Evolutionary conservation across 768 basidiomycete genomes (phyloP).

Genomic region (Suillus bovinus): DNA sequence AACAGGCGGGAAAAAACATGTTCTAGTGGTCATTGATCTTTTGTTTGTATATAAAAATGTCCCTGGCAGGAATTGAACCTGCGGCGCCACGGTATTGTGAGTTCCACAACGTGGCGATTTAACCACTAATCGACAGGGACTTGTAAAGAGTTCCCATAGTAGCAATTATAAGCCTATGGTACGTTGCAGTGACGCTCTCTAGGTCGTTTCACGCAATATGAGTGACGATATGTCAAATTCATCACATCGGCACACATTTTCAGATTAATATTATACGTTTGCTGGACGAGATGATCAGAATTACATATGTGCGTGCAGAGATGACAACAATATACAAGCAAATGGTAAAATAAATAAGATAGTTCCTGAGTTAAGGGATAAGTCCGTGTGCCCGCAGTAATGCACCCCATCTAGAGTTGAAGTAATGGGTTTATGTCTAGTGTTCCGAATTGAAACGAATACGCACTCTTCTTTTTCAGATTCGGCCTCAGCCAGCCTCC

Average conservation of each 20-base stretch:
- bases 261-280: neutral
- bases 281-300: neutral
- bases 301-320: neutral
- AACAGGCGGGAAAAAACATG: neutral
- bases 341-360: slow-evolving; percentile 5
- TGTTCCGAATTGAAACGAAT: slow-evolving; percentile 3
- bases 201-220: neutral
- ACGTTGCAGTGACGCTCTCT: too few species aligned
- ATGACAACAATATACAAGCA: slow-evolving; percentile 9
- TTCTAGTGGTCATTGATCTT: neutral
- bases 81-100: slow-evolving; percentile 38
- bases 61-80: slow-evolving; percentile 41
- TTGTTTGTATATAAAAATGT: slow-evolving; percentile 19
- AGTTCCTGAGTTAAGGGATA: slow-evolving; percentile 34
- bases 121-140: slow-evolving; percentile 46
- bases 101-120: slow-evolving; percentile 43
- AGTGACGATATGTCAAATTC: neutral
- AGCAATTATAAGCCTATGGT: neutral
- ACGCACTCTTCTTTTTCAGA: slow-evolving; percentile 81
- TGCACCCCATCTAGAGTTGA: slow-evolving; percentile 57
- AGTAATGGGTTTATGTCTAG: slow-evolving; percentile 12
- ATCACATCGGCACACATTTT: neutral
- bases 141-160: neutral
- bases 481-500: slow-evolving; percentile 68
- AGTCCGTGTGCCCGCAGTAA: slow-evolving; percentile 52